Conservation (phyloP, 2,329 filamentous ascomycete genomes). For the Polychaeton citri region DNA sequence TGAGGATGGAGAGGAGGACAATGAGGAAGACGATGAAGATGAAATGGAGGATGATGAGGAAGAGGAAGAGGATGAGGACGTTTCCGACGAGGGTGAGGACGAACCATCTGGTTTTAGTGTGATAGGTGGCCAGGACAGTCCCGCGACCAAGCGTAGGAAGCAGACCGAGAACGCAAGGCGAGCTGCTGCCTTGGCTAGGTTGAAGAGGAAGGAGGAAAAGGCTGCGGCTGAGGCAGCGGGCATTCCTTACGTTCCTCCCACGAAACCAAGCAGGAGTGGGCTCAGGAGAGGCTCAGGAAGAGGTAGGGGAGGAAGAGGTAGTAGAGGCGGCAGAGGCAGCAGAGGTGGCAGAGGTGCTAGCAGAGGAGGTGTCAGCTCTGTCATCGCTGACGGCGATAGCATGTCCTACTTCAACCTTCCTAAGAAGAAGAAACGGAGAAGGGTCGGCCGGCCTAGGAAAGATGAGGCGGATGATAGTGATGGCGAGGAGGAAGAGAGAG, state of each 20-base stretch:
- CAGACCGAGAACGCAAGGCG: not conserved
- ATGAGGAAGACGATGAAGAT: not conserved
- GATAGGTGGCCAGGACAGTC: not conserved
- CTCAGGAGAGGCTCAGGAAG: not conserved
- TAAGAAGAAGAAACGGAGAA: not conserved
- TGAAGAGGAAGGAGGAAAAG: not conserved
- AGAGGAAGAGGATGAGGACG: not conserved
- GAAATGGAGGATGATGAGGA: not conserved
- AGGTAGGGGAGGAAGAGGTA: not conserved
- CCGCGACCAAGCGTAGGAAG: not conserved
- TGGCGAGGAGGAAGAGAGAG: constrained; percentile 1
- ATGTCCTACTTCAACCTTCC: not conserved
- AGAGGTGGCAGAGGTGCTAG: not conserved
- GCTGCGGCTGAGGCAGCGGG: not conserved
- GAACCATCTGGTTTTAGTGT: not conserved
- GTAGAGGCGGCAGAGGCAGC: not conserved
- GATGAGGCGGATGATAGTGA: not conserved
- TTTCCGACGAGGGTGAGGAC: not conserved
- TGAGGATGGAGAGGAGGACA: not conserved
- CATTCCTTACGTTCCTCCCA: not conserved
- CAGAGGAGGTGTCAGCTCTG: not conserved
- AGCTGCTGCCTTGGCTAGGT: not conserved
- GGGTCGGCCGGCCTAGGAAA: not conserved
- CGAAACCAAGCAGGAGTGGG: not conserved
- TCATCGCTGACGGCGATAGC: not conserved